These are phyloP conservation scores for Pyrenochaeta sp. DNA, from an alignment of 2,329 filamentous ascomycete genomes.

Conservation along the genomic window DNA sequence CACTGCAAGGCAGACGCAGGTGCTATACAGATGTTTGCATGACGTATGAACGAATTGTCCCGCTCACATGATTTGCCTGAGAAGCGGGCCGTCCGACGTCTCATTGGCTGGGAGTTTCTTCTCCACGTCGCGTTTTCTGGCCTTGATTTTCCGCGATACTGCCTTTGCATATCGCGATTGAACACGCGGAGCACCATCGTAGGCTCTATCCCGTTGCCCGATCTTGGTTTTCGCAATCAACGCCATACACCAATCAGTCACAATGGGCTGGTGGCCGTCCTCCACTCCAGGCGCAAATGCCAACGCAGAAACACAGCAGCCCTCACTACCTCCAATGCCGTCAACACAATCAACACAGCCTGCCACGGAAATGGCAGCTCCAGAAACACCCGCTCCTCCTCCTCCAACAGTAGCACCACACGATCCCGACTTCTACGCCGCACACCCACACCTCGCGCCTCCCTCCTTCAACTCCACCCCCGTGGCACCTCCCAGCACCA, in stretches of 20 bases:
- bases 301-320: slow-evolving; percentile 22
- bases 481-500: slow-evolving; percentile 12
- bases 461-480: slow-evolving; percentile 22
- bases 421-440: slow-evolving; percentile 62
- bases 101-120: slow-evolving; percentile 30
- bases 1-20: slow-evolving; percentile 42
- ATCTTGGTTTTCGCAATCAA: neutral
- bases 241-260: slow-evolving; percentile 1
- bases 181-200: neutral
- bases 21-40: slow-evolving; percentile 32
- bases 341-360: no score
- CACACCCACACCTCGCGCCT: slow-evolving; percentile 59
- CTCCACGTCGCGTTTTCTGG: slow-evolving; percentile 19
- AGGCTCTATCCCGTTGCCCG: neutral
- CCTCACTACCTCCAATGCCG: slow-evolving; percentile 20
- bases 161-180: slow-evolving; percentile 2
- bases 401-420: slow-evolving; percentile 48
- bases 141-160: slow-evolving; percentile 4
- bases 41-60: slow-evolving; percentile 40
- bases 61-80: slow-evolving; percentile 30
- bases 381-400: slow-evolving; percentile 22
- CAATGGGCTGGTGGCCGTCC: slow-evolving; percentile 34
- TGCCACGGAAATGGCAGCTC: no score
- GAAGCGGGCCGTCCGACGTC: slow-evolving; percentile 23
- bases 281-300: slow-evolving; percentile 22